Percentiles rank a stretch among this genome's conserved stretches.
Conservation (phyloP, 352 stramenopile species). For the Phytophthora agathidicida region DNA sequence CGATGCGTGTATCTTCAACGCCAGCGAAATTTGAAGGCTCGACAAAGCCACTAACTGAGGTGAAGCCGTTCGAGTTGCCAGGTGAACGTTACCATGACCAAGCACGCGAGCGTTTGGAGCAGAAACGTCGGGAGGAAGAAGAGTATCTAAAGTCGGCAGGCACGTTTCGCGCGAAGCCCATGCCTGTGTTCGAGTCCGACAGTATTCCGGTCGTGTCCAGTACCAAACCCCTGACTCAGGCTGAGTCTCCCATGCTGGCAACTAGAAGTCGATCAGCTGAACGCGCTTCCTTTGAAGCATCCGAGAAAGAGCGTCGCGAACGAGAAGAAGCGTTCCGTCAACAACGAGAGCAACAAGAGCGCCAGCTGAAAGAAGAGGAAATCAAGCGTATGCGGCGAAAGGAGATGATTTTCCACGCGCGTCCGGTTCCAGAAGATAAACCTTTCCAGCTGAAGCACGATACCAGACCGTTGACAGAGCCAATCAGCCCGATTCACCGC, state of each 20-base stretch:
- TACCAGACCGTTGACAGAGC: constrained; percentile 55
- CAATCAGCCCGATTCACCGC: constrained; percentile 50
- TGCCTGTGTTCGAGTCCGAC: constrained; percentile 54
- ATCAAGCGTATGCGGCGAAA: constrained; percentile 74
- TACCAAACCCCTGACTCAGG: constrained; percentile 47
- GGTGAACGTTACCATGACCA: constrained; percentile 64
- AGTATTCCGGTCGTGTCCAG: constrained; percentile 39
- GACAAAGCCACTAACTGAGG: constrained; percentile 71
- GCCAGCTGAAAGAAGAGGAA: constrained; percentile 64
- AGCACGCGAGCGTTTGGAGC: constrained; percentile 63
- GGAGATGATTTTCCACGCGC: constrained; percentile 77
- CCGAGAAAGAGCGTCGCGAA: constrained; percentile 69
- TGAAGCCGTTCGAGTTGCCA: constrained; percentile 67
- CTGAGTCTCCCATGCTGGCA: constrained; percentile 62
- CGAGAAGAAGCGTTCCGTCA: constrained; percentile 67
- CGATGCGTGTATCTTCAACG: constrained; percentile 61
- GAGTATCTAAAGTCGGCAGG: constrained; percentile 41
- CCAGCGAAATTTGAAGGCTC: constrained; percentile 72
- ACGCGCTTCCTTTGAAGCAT: constrained; percentile 69
- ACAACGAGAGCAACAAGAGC: constrained; percentile 55
- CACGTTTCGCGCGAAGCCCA: constrained; percentile 70
- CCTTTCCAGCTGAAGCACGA: constrained; percentile 57
- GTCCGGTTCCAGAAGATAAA: constrained; percentile 55
- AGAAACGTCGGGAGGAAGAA: constrained; percentile 65
- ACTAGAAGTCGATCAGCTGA: constrained; percentile 66